Conservation (phyloP, 83 land plant genomes). For the Isoetes engelmannii region DNA sequence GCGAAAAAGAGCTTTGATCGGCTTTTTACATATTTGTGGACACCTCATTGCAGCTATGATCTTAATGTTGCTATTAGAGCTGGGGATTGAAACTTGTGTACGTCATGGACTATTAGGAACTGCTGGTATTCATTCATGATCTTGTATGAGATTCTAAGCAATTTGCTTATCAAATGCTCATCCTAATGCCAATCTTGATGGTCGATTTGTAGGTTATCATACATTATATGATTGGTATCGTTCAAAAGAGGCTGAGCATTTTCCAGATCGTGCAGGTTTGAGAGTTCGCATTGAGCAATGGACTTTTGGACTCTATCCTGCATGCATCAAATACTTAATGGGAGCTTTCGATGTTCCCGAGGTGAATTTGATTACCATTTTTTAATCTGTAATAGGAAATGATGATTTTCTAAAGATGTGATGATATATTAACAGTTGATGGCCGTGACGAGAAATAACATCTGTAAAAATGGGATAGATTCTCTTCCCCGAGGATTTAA, state of each 20-base stretch:
- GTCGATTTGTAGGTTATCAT: slow-evolving; percentile 68
- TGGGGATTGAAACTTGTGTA: slow-evolving; percentile 85
- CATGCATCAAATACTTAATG: slow-evolving; percentile 95
- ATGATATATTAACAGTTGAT: slow-evolving; percentile 57
- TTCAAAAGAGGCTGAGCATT: slow-evolving; percentile 74
- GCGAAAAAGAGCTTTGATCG: slow-evolving; percentile 55
- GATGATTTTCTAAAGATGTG: slow-evolving; percentile 6
- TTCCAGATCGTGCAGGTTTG: slow-evolving; percentile 95
- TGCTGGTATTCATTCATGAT: slow-evolving; percentile 46
- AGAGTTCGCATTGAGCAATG: slow-evolving; percentile 81
- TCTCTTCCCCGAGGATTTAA: slow-evolving; percentile 72
- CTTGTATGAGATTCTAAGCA: no score
- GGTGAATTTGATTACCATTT: slow-evolving; percentile 37
- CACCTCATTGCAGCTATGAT: slow-evolving; percentile 77
- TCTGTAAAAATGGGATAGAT: slow-evolving; percentile 75
- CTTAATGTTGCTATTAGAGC: slow-evolving; percentile 78
- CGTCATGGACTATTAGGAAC: slow-evolving; percentile 78
- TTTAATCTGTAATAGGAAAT: not conserved
- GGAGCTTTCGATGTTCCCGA: slow-evolving; percentile 97
- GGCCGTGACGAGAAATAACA: slow-evolving; percentile 84
- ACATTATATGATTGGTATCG: slow-evolving; percentile 93
- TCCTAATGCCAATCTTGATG: not conserved
- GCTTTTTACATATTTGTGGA: slow-evolving; percentile 74
- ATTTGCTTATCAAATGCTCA: not conserved
- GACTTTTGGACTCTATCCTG: slow-evolving; percentile 96